phyloP scores from a whole-genome alignment of 768 basidiomycete species.

The Amanita phalloides region DNA sequence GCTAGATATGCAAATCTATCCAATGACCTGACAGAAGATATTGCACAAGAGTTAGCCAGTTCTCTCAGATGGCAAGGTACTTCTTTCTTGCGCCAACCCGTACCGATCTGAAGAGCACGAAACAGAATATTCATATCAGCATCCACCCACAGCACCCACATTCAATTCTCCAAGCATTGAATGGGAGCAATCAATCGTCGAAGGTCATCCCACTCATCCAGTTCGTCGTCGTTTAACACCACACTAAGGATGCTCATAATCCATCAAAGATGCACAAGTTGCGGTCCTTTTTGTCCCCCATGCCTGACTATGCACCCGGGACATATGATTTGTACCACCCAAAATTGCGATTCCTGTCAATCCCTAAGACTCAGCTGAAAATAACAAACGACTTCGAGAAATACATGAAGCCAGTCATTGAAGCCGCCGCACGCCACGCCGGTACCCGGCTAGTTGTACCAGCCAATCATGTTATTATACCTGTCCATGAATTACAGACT shows the following conservation, averaged over 20 bases:
- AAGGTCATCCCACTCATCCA: slow-evolving; percentile 52
- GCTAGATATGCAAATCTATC: slow-evolving; percentile 25
- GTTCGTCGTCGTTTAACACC: slow-evolving; percentile 18
- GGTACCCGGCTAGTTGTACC: slow-evolving; percentile 22
- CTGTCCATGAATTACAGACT: slow-evolving; percentile 46
- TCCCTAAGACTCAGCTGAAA: slow-evolving; percentile 31
- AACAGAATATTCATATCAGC: slow-evolving; percentile 35
- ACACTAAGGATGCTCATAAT: neutral
- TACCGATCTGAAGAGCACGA: neutral
- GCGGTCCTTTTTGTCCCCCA: slow-evolving; percentile 39
- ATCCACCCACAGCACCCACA: slow-evolving; percentile 33
- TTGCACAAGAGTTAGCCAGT: slow-evolving; percentile 35
- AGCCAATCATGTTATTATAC: slow-evolving; percentile 29
- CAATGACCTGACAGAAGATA: slow-evolving; percentile 22
- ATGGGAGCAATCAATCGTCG: slow-evolving; percentile 54
- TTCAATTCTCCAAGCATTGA: slow-evolving; percentile 38
- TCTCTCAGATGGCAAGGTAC: slow-evolving; percentile 45
- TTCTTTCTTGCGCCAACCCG: slow-evolving; percentile 5
- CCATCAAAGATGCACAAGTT: slow-evolving; percentile 45
- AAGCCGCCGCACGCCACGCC: slow-evolving; percentile 26
- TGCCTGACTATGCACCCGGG: slow-evolving; percentile 34
- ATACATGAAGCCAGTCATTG: slow-evolving; percentile 28
- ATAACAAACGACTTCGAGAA: slow-evolving; percentile 42
- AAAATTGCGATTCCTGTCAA: slow-evolving; percentile 33
- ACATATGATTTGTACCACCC: slow-evolving; percentile 38